Conservation (phyloP, 2,329 filamentous ascomycete species). For the Fusarium nisikadoi region DNA sequence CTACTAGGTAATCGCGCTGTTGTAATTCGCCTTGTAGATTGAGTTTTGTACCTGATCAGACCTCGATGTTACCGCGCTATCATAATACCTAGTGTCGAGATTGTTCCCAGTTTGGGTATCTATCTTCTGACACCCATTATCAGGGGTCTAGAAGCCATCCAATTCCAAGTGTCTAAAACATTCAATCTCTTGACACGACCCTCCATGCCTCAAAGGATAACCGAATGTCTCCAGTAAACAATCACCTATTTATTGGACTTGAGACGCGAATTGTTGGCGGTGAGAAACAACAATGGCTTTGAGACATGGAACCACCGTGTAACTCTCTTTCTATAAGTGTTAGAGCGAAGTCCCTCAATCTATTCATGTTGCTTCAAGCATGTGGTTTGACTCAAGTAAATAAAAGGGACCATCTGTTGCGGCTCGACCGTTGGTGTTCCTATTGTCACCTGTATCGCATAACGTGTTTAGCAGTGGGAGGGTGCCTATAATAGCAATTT, state of each 20-base stretch:
- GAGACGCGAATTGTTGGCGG: background rate
- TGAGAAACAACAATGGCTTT: background rate
- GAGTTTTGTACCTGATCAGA: background rate
- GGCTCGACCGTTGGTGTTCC: background rate
- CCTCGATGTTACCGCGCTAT: background rate
- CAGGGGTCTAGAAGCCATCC: background rate
- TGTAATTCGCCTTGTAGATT: background rate
- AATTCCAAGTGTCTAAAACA: slow-evolving; percentile 25
- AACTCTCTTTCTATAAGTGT: background rate
- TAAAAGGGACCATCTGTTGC: background rate
- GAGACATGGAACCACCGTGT: background rate
- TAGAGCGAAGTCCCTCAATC: background rate
- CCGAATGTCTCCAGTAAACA: background rate
- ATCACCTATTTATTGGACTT: background rate
- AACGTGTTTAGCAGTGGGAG: background rate
- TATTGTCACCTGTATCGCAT: background rate
- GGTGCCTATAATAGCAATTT: background rate
- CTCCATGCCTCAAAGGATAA: slow-evolving; percentile 1
- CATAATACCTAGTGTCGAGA: background rate
- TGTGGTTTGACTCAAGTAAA: background rate
- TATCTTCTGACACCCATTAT: background rate
- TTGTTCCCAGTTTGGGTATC: background rate
- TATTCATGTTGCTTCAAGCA: background rate
- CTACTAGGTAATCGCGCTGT: background rate
- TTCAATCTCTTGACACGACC: slow-evolving; percentile 2